Evolutionary conservation across 495 filamentous ascomycete genomes (phyloP).

Genomic region (Lepidopterella palustris): DNA sequence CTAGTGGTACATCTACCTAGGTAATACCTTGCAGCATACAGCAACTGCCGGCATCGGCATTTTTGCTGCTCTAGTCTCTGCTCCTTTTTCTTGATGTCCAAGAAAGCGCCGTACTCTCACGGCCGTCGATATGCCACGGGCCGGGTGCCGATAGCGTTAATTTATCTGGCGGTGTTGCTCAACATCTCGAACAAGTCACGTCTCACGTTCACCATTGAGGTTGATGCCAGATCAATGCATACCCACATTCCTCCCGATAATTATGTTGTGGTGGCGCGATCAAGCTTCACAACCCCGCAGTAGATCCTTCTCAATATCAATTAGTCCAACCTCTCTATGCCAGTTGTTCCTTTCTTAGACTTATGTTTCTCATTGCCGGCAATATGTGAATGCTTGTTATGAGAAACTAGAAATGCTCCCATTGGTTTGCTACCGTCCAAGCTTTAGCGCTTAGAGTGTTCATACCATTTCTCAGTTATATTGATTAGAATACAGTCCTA

Average conservation of each 20-base stretch:
- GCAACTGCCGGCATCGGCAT: background rate
- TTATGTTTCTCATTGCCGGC: background rate
- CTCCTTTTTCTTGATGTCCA: background rate
- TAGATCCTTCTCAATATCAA: background rate
- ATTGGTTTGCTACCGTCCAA: background rate
- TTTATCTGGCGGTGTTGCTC: conserved; percentile 3
- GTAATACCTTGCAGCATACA: background rate
- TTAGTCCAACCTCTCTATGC: background rate
- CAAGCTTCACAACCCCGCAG: background rate
- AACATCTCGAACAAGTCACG: background rate
- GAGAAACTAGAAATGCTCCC: background rate
- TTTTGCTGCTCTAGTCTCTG: background rate
- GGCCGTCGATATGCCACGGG: background rate
- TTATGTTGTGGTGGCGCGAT: background rate
- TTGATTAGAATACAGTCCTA: background rate
- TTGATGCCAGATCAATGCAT: background rate
- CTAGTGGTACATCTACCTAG: too few species aligned
- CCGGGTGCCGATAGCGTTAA: conserved; percentile 5
- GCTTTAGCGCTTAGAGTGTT: background rate
- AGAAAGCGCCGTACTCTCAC: background rate
- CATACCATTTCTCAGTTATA: background rate
- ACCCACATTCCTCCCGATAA: background rate
- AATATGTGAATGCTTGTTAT: background rate
- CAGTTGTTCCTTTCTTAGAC: background rate
- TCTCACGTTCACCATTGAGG: background rate